phyloP scores from a whole-genome alignment of 2,329 filamentous ascomycete genomes.

The Stemphylium vesicarium region DNA sequence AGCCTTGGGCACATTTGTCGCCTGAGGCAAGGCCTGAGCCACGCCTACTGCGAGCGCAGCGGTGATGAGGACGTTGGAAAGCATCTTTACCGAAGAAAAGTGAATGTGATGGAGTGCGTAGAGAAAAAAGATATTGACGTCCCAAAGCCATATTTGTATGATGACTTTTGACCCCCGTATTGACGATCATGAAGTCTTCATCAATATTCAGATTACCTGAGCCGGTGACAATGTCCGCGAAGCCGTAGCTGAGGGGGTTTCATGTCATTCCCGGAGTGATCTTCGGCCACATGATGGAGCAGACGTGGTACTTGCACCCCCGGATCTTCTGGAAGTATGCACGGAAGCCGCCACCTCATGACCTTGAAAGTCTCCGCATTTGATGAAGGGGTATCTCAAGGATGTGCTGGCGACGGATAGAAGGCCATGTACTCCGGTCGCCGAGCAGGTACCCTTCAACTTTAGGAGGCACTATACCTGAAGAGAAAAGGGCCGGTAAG shows the following conservation, averaged over 20 bases:
- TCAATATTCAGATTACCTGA: conserved; percentile 25
- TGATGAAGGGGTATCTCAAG: conserved; percentile 17
- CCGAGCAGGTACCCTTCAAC: conserved; percentile 6
- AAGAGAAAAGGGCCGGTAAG: conserved; percentile 9
- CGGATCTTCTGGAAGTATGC: conserved; percentile 20
- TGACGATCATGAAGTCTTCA: conserved; percentile 17
- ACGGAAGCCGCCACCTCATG: conserved; percentile 10
- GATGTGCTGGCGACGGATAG: conserved; percentile 14
- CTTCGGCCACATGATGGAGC: conserved; percentile 18
- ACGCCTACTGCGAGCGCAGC: conserved; percentile 31
- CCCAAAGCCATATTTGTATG: conserved; percentile 23
- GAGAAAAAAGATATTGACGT: neutral
- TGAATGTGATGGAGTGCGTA: conserved; percentile 6
- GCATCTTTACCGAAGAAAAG: conserved; percentile 18
- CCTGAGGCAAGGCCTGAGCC: conserved; percentile 30
- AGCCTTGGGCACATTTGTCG: conserved; percentile 14
- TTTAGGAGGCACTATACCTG: neutral
- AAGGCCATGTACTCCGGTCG: conserved; percentile 19
- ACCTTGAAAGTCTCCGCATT: conserved; percentile 19
- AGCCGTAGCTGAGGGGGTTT: conserved; percentile 15
- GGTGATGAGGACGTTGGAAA: conserved; percentile 26
- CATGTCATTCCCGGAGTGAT: neutral
- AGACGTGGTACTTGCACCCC: conserved; percentile 21
- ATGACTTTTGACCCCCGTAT: conserved; percentile 1
- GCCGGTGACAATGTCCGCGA: conserved; percentile 22